phyloP scores from a whole-genome alignment of 345 rosid genomes.

The Rhodamnia rubescens region DNA sequence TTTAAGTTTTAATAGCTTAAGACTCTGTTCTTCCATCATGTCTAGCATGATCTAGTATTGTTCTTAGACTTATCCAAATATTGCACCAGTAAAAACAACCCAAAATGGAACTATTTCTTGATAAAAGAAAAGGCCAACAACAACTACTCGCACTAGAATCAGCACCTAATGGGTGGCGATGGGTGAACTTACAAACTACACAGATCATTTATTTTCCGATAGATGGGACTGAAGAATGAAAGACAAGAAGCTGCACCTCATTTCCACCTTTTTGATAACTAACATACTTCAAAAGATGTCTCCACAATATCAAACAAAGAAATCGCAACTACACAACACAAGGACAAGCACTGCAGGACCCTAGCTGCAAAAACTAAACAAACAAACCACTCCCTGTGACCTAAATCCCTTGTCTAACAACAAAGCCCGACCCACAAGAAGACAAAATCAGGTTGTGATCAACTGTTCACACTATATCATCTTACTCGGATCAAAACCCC shows the following conservation, averaged over 20 bases:
- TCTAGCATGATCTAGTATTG: fast-evolving
- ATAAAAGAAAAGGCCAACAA: not conserved
- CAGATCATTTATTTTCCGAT: fast-evolving
- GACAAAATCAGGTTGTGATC: not conserved
- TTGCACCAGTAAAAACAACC: fast-evolving
- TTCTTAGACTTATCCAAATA: fast-evolving
- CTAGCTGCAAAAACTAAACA: not conserved
- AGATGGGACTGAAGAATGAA: fast-evolving
- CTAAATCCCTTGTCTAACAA: not conserved
- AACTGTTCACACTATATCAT: not conserved
- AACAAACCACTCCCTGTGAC: not conserved
- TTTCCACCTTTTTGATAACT: not conserved
- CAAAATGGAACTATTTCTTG: fast-evolving
- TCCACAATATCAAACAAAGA: not conserved
- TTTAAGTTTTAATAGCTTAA: fast-evolving
- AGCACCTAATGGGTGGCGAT: fast-evolving
- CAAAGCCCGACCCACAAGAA: not conserved
- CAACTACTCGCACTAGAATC: not conserved
- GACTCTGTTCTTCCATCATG: not conserved
- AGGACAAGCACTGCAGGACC: not conserved
- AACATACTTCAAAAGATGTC: not conserved
- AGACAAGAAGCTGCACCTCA: not conserved
- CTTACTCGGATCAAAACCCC: not conserved
- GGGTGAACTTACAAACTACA: not conserved
- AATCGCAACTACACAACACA: not conserved